Evolutionary conservation across 2,329 filamentous ascomycete genomes (phyloP), one percentile per base, ranked within the genome.

Genomic region (Neofusicoccum kwambonambiense): DNA sequence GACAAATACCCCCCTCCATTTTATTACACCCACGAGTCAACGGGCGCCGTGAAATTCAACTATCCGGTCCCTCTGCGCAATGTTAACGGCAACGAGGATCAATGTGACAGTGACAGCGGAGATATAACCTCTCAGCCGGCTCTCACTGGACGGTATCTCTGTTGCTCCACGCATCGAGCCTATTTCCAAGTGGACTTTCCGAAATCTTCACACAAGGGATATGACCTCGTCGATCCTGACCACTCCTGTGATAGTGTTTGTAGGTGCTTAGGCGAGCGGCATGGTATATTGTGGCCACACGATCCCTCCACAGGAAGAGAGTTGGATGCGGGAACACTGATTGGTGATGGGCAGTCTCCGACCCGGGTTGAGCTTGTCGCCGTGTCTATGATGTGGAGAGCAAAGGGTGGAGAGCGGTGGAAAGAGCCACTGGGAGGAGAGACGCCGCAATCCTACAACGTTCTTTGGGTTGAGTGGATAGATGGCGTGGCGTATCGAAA

Each of bases 381-480:
- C 2, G 15, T 54, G 9, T 54, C 50, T 15, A 37, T 54, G 50
- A 39, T 54, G 50, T 54, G 39, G 4, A 54, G 50, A 13, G 34
- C 19, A 13, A 4, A 13, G 3, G 31, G n/a, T 8, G n/a, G 35
- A 4, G 4, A 27, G 7, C 31, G 50, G 3, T 54, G 50, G 50
- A 34, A 35, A 12, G 34, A 54, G 15, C 50, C 50, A 11, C 17
- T 54, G 50, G 50, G 50, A 11, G n/a, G 3, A 4, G 50, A 41
- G 17, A 19, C 4, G 34, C 50, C 50, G 34, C 51, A 56, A 22
- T 56, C 11, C 11, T 56, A 42, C 19, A 56, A 56, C 6, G 51
- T 56, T 6, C 51, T 56, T 27, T 56, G 51, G 51, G 51, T 56
- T 12, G 51, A 56, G 12, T 56, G 51, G 51, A 42, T 56, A 11